phyloP scores from a whole-genome alignment of 2,329 filamentous ascomycete genomes.

The Pseudodiploospora longispora region DNA sequence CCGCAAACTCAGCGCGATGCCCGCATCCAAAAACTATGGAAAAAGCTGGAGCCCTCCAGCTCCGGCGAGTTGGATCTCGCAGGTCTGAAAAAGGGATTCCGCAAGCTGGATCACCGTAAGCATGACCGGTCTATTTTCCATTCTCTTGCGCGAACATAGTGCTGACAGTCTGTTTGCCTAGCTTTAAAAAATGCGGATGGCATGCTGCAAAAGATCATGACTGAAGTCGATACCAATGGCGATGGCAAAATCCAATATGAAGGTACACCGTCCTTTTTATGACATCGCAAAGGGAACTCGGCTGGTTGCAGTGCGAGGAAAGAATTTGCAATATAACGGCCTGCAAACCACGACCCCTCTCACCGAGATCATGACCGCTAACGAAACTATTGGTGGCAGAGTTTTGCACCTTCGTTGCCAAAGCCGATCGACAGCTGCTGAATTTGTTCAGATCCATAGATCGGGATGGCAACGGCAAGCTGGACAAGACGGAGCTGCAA shows the following conservation, averaged over 20 bases:
- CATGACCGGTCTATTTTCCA: neutral
- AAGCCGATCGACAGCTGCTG: conserved; percentile 77
- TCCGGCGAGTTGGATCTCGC: conserved; percentile 77
- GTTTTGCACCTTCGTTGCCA: conserved; percentile 80
- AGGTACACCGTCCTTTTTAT: conserved; percentile 44
- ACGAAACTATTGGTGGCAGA: conserved; percentile 43
- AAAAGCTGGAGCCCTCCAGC: conserved; percentile 65
- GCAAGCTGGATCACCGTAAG: conserved; percentile 84
- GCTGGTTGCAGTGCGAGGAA: neutral
- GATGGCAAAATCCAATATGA: conserved; percentile 89
- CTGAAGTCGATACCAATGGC: conserved; percentile 74
- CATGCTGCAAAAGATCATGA: conserved; percentile 73
- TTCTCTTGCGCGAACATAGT: neutral
- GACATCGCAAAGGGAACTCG: neutral
- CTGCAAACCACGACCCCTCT: neutral
- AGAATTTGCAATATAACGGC: neutral
- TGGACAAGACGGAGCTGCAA: conserved; percentile 79
- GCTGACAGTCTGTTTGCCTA: conserved; percentile 24
- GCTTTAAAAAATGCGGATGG: conserved; percentile 83
- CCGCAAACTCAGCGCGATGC: conserved; percentile 69
- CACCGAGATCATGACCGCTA: neutral
- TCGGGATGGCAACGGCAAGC: conserved; percentile 70
- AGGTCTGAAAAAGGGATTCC: conserved; percentile 75
- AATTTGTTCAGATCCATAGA: conserved; percentile 82
- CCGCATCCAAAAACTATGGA: conserved; percentile 79